A percentile compares a stretch with the other conserved stretches of the same genome.
Evolutionary conservation across 2,329 filamentous ascomycete genomes (phyloP).

Genomic region (Alternaria postmessia): DNA sequence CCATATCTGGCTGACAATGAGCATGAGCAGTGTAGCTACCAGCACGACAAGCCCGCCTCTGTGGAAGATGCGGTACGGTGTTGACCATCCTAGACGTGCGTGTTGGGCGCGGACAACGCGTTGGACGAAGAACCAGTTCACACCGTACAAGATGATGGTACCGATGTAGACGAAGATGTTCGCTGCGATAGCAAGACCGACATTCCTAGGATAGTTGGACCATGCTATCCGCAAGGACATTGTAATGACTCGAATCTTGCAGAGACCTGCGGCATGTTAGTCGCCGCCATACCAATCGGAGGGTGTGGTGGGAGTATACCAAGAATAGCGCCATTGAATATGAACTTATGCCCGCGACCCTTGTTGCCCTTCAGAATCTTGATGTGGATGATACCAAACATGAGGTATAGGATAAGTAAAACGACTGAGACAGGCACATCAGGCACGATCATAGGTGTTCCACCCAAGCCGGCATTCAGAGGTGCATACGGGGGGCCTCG

Average conservation of each 20-base stretch:
- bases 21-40: conserved; percentile 68
- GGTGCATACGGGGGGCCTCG: conserved; percentile 43
- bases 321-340: conserved; percentile 54
- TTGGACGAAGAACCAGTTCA: conserved; percentile 81
- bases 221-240: conserved; percentile 53
- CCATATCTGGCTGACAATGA: conserved; percentile 71
- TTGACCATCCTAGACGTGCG: conserved; percentile 74
- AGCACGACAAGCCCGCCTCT: conserved; percentile 62
- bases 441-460: conserved; percentile 37
- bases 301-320: conserved; percentile 35
- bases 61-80: conserved; percentile 58
- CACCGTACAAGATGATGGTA: conserved; percentile 77
- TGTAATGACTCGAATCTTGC: conserved; percentile 54
- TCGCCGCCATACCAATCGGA: not conserved
- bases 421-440: conserved; percentile 54
- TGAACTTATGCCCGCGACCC: conserved; percentile 53
- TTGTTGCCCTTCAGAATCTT: conserved; percentile 53
- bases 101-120: conserved; percentile 78
- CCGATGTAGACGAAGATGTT: conserved; percentile 77
- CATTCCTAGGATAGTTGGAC: conserved; percentile 49
- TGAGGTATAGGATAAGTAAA: conserved; percentile 54
- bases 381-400: conserved; percentile 52
- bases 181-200: conserved; percentile 65
- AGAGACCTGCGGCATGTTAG: conserved; percentile 50
- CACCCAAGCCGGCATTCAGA: conserved; percentile 36